Conservation (phyloP, 2,329 filamentous ascomycete genomes). For the Colletotrichum cuscutae region DNA sequence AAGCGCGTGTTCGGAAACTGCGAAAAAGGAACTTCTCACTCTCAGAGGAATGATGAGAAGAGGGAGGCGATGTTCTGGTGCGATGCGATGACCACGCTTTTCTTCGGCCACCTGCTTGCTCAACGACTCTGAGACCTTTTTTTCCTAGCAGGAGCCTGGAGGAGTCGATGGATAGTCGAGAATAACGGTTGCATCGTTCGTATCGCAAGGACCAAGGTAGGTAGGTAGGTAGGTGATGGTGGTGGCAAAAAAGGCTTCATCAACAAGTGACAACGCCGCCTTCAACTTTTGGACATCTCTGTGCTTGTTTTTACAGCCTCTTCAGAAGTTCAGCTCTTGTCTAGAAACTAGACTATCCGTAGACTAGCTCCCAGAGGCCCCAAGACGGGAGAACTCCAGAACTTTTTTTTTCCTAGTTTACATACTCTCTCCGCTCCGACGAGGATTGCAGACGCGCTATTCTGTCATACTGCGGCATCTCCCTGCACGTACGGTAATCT, state of each 20-base stretch:
- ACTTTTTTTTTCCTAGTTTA: background rate
- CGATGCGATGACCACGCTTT: constrained; percentile 61
- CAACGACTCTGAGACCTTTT: background rate
- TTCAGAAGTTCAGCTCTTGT: background rate
- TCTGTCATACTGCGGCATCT: constrained; percentile 30
- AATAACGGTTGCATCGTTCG: background rate
- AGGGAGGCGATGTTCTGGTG: constrained; percentile 67
- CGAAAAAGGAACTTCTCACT: constrained; percentile 75
- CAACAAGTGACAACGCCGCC: too few species aligned
- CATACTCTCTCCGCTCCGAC: background rate
- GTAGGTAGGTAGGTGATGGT: too few species aligned
- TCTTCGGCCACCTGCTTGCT: constrained; percentile 43
- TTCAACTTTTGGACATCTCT: background rate
- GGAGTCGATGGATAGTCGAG: too few species aligned
- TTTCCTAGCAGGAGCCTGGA: background rate
- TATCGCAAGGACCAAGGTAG: background rate
- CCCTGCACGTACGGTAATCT: constrained; percentile 14
- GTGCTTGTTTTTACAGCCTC: background rate
- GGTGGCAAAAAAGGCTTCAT: background rate
- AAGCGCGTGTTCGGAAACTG: constrained; percentile 71
- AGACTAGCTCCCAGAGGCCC: too few species aligned
- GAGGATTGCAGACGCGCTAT: constrained; percentile 12
- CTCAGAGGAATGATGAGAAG: constrained; percentile 78
- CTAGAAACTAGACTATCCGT: too few species aligned
- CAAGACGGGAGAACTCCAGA: background rate